Evolutionary conservation across 352 stramenopile genomes (phyloP).

Genomic region (Thraustotheca clavata): DNA sequence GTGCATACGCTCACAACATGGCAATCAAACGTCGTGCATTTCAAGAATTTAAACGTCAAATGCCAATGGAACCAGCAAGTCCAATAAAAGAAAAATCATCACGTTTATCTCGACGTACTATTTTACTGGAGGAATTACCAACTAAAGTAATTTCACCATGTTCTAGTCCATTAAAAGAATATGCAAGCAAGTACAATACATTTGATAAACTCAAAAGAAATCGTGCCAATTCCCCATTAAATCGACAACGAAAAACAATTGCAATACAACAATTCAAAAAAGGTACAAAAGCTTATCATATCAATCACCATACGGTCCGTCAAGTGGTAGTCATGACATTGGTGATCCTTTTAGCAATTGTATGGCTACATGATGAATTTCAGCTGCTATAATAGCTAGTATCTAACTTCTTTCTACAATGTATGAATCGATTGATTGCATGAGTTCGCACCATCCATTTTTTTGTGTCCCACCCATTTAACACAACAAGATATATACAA

Average conservation of each 20-base stretch:
- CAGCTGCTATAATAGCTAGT: no score
- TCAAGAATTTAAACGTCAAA: slow-evolving; percentile 21
- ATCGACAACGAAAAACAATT: slow-evolving; percentile 30
- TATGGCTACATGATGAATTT: no score
- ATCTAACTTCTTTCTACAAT: no score
- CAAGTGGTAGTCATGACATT: no score
- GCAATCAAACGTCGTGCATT: slow-evolving; percentile 16
- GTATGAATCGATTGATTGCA: no score
- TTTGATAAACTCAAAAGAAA: slow-evolving; percentile 42
- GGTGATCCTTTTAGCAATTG: no score
- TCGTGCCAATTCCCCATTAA: slow-evolving; percentile 26
- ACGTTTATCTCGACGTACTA: slow-evolving; percentile 14
- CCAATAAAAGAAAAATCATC: not conserved
- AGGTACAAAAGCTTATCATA: no score
- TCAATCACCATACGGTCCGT: no score
- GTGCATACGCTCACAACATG: slow-evolving; percentile 42
- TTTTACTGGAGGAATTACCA: slow-evolving; percentile 25
- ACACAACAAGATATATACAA: not conserved
- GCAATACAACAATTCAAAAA: slow-evolving; percentile 28
- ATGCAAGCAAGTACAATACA: slow-evolving; percentile 33
- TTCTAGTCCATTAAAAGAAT: slow-evolving; percentile 13
- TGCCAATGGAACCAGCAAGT: not conserved
- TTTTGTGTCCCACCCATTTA: no score
- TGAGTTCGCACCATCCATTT: no score
- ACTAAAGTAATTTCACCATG: not conserved